These are phyloP conservation scores for Pseudogymnoascus sp. DNA, from an alignment of 2,329 filamentous ascomycete genomes.

Conservation along the genomic window DNA sequence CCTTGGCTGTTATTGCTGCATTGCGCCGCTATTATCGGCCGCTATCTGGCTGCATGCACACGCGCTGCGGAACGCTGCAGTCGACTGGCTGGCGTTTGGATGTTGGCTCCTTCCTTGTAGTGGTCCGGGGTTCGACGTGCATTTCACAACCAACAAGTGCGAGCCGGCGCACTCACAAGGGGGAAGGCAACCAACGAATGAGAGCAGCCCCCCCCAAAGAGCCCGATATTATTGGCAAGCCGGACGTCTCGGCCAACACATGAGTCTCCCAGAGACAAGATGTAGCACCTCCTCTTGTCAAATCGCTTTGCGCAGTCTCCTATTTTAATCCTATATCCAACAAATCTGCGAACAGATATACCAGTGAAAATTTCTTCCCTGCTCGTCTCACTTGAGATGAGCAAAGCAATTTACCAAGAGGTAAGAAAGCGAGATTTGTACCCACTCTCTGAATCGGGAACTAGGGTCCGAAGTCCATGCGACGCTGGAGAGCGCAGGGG, in stretches of 20 bases:
- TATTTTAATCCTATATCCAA: conserved; percentile 4
- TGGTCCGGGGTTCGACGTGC: not conserved
- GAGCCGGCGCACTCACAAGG: not conserved
- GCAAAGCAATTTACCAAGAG: conserved; percentile 9
- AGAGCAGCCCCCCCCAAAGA: not conserved
- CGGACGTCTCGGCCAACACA: conserved; percentile 6
- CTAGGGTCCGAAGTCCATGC: conserved; percentile 9
- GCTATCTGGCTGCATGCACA: conserved; percentile 8
- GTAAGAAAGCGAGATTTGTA: conserved; percentile 9
- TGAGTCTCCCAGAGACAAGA: not conserved
- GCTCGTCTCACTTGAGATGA: conserved; percentile 9
- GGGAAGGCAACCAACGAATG: not conserved
- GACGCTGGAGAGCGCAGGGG: conserved; percentile 4
- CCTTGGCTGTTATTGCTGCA: not conserved
- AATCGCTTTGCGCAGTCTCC: conserved; percentile 5
- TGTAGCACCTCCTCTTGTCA: not conserved
- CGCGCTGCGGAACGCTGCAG: not conserved
- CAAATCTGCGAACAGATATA: conserved; percentile 5
- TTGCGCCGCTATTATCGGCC: not conserved
- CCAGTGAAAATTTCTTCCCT: conserved; percentile 9
- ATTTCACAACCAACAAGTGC: conserved; percentile 10
- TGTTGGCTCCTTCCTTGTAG: conserved; percentile 3
- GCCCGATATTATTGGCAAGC: not conserved
- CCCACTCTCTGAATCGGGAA: conserved; percentile 9
- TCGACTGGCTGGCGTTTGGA: conserved; percentile 2